Evolutionary conservation across 768 basidiomycete genomes (phyloP).

Genomic region (Ramaria rubella): DNA sequence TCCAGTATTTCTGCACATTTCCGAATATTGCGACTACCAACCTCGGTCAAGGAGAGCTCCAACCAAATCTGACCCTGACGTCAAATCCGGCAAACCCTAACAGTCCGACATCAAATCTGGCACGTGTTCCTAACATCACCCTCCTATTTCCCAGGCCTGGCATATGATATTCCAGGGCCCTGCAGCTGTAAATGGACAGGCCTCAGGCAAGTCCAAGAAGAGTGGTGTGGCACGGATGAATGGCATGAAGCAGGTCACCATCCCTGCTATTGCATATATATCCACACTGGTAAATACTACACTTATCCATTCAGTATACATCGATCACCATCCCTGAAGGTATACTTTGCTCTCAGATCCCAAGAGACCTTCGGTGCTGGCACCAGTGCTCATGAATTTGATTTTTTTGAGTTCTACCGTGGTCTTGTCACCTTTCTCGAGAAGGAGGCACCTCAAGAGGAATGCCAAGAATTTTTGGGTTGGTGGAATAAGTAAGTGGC

Average conservation of each 20-base stretch:
- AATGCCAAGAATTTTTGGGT: neutral
- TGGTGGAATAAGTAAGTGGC: neutral
- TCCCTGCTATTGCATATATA: neutral
- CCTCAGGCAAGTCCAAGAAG: neutral
- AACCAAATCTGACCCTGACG: too few species aligned
- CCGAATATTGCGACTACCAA: too few species aligned
- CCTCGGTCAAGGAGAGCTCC: too few species aligned
- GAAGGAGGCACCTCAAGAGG: neutral
- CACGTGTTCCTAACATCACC: too few species aligned
- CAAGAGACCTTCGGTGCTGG: neutral
- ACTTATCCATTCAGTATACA: neutral
- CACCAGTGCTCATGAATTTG: neutral
- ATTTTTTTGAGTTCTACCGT: neutral
- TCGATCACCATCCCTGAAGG: neutral
- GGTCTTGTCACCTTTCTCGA: neutral
- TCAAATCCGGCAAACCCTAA: too few species aligned
- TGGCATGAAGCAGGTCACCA: neutral
- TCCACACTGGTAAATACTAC: neutral
- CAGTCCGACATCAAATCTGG: neutral
- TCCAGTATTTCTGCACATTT: too few species aligned
- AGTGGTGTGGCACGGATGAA: too few species aligned
- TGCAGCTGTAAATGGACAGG: neutral
- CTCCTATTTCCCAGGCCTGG: neutral
- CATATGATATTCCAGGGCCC: neutral
- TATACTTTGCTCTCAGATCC: neutral